Conservation (phyloP, 352 stramenopile genomes). For the Phytopythium ostracodes region DNA sequence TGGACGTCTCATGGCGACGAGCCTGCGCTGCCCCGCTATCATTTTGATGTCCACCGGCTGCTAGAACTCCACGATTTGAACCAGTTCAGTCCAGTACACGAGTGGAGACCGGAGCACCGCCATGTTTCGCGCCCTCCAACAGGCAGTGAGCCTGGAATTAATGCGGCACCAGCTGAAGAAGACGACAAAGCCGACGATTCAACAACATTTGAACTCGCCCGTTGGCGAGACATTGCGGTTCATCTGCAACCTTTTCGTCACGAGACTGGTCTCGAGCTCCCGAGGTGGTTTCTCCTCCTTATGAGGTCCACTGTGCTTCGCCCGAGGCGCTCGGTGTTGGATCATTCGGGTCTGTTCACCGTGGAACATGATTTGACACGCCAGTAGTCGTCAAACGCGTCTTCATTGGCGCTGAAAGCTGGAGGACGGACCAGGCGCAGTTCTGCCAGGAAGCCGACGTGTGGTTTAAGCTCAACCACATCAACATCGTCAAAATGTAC, state of each 20-base stretch:
- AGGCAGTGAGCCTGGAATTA: too few relatives aligned
- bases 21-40: not conserved
- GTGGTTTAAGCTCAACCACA: constrained; percentile 29
- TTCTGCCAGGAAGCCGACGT: constrained; percentile 24
- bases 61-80: not conserved
- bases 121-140: too few relatives aligned
- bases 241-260: too few relatives aligned
- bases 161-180: not conserved
- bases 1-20: too few relatives aligned
- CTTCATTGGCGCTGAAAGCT: not conserved
- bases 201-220: not conserved
- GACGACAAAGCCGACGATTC: not conserved
- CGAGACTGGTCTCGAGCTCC: too few relatives aligned
- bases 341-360: constrained; percentile 18
- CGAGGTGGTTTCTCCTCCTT: constrained; percentile 27
- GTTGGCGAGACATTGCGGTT: too few relatives aligned
- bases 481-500: constrained; percentile 29
- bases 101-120: not conserved
- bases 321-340: constrained; percentile 10
- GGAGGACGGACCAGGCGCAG: constrained; percentile 8
- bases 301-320: constrained; percentile 19
- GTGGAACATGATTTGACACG: constrained; percentile 26
- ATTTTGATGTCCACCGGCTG: not conserved
- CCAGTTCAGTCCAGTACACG: not conserved
- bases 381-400: constrained; percentile 26